These are phyloP conservation scores for Neurospora pannonica DNA, from an alignment of 495 filamentous ascomycete genomes.

Conservation along the genomic window DNA sequence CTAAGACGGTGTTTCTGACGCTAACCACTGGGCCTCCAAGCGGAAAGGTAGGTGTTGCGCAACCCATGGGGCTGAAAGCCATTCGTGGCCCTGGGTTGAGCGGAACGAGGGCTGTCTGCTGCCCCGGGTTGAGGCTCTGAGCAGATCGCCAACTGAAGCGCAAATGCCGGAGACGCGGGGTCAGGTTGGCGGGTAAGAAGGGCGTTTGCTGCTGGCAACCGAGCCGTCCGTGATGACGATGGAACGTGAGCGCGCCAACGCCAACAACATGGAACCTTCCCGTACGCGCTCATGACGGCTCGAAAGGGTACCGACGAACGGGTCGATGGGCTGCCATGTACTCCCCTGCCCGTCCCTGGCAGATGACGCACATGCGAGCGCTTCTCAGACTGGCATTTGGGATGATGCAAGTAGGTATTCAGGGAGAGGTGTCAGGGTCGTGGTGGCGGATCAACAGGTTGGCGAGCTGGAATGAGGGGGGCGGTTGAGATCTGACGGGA, in stretches of 20 bases:
- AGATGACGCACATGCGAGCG: neutral
- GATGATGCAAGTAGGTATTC: neutral
- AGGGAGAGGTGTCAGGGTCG: neutral
- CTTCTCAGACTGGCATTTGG: neutral
- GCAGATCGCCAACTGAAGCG: neutral
- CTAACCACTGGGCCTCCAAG: neutral
- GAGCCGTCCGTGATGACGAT: neutral
- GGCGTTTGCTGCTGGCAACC: neutral
- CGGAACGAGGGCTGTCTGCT: neutral
- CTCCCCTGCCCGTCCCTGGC: neutral
- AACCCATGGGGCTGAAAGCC: neutral
- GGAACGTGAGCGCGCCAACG: neutral
- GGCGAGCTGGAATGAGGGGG: neutral
- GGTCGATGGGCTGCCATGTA: neutral
- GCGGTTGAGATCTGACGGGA: neutral
- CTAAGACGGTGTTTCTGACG: neutral
- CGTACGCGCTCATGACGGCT: neutral
- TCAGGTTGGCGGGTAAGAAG: neutral
- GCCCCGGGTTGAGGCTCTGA: neutral
- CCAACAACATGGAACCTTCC: neutral
- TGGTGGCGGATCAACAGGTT: neutral
- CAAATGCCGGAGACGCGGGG: neutral
- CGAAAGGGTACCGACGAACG: neutral
- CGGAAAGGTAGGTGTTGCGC: neutral
- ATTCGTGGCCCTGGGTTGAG: neutral